Evolutionary conservation across 2,329 filamentous ascomycete genomes (phyloP).

Genomic region (Didymellaceae sp.): DNA sequence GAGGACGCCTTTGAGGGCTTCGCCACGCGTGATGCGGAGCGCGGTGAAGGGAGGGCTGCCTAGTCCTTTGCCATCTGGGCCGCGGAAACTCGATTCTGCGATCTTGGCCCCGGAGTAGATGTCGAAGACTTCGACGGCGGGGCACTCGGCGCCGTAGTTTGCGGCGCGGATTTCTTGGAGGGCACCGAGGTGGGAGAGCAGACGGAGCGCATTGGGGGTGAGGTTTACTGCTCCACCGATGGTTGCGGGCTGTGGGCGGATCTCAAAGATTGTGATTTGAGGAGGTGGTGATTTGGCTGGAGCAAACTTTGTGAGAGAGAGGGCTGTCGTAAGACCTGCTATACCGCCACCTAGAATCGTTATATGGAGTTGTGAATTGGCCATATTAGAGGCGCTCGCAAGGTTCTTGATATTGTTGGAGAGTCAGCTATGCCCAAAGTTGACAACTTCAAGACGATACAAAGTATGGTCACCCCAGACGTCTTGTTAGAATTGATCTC

Average conservation of each 20-base stretch:
- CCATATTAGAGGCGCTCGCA: neutral
- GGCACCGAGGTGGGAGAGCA: slow-evolving; percentile 58
- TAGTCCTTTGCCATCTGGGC: slow-evolving; percentile 52
- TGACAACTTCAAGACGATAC: neutral
- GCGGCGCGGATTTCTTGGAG: slow-evolving; percentile 52
- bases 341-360: slow-evolving; percentile 44
- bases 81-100: slow-evolving; percentile 52
- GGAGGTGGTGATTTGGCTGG: slow-evolving; percentile 44
- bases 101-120: slow-evolving; percentile 52
- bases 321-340: slow-evolving; percentile 44
- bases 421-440: neutral
- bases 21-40: slow-evolving; percentile 53
- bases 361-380: slow-evolving; percentile 26
- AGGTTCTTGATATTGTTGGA: too few relatives aligned
- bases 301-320: slow-evolving; percentile 55
- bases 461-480: too few relatives aligned
- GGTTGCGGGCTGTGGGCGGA: slow-evolving; percentile 54
- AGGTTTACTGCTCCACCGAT: slow-evolving; percentile 68
- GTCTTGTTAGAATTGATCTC: neutral
- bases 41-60: slow-evolving; percentile 55
- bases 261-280: slow-evolving; percentile 56
- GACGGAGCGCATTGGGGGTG: slow-evolving; percentile 65
- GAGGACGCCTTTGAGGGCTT: slow-evolving; percentile 52
- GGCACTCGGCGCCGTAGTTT: slow-evolving; percentile 51
- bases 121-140: slow-evolving; percentile 55